Conservation (phyloP, 768 basidiomycete genomes). For the Strobilomyces confusus region DNA sequence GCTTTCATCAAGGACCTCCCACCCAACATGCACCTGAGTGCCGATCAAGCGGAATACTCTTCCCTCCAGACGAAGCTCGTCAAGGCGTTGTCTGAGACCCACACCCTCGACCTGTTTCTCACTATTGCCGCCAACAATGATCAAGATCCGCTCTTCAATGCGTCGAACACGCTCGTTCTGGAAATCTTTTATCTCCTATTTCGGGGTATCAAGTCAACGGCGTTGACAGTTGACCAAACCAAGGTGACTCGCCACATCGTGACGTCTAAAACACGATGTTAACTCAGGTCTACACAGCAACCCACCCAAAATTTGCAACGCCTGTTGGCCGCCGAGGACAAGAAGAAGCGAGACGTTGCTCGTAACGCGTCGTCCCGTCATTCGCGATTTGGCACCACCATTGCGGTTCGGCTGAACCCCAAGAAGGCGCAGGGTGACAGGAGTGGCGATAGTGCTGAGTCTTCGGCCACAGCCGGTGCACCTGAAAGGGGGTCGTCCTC, state of each 20-base stretch:
- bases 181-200: conserved; percentile 93
- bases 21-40: conserved; percentile 62
- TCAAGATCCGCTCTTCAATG: conserved; percentile 74
- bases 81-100: conserved; percentile 62
- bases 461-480: conserved; percentile 19
- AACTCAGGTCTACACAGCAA: conserved; percentile 45
- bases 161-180: conserved; percentile 85
- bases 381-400: conserved; percentile 95
- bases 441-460: conserved; percentile 22
- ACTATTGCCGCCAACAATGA: conserved; percentile 80
- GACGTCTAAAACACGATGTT: conserved; percentile 1
- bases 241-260: conserved; percentile 43
- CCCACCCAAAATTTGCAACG: conserved; percentile 62
- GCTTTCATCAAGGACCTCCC: conserved; percentile 88
- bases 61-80: conserved; percentile 77
- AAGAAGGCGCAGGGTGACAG: conserved; percentile 33
- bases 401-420: conserved; percentile 70
- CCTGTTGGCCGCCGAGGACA: conserved; percentile 75
- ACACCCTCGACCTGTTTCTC: conserved; percentile 72
- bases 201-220: conserved; percentile 67
- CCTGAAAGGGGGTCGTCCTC: conserved; percentile 30
- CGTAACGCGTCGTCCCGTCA: conserved; percentile 72
- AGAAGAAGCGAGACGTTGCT: conserved; percentile 51
- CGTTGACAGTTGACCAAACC: conserved; percentile 54
- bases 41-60: conserved; percentile 77